These are phyloP conservation scores for Diplodia sapinea DNA, from an alignment of 2,329 filamentous ascomycete species.

Conservation along the genomic window DNA sequence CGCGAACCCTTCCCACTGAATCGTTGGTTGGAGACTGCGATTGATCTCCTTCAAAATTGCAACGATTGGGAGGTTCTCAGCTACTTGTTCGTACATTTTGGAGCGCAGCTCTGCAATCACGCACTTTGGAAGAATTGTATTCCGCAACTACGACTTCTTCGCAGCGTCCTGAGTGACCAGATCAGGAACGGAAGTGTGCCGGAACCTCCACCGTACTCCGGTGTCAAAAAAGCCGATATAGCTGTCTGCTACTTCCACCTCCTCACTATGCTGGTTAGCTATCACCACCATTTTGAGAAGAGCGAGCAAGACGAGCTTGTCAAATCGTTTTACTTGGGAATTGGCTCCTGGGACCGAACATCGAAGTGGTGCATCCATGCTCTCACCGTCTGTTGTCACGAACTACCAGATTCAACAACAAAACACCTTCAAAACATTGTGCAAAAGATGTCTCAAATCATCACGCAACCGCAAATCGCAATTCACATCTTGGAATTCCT, in stretches of 20 bases:
- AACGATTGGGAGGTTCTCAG: constrained; percentile 92
- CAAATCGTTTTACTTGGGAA: constrained; percentile 81
- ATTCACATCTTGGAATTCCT: constrained; percentile 96
- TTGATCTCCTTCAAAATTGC: constrained; percentile 74
- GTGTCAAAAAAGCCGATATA: constrained; percentile 84
- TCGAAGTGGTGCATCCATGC: constrained; percentile 95
- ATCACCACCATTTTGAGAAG: constrained; percentile 83
- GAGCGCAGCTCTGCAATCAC: constrained; percentile 88
- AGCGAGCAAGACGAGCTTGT: constrained; percentile 89
- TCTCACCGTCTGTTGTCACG: constrained; percentile 91
- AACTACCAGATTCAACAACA: constrained; percentile 84
- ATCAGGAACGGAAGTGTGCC: constrained; percentile 77
- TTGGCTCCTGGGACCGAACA: constrained; percentile 82
- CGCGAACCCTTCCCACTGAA: constrained; percentile 53
- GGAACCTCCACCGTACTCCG: constrained; percentile 79
- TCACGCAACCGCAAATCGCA: constrained; percentile 88
- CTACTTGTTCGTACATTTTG: constrained; percentile 83
- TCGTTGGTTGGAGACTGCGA: constrained; percentile 77
- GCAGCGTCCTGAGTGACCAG: constrained; percentile 80
- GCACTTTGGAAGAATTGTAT: constrained; percentile 78
- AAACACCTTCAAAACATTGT: constrained; percentile 85
- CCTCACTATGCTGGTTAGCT: constrained; percentile 86
- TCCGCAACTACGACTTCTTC: constrained; percentile 75
- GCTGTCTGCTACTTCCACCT: constrained; percentile 87
- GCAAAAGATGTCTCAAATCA: constrained; percentile 93